Base-by-base conservation (phyloP, 2,329 filamentous ascomycete species). In the Karstenula rhodostoma region DNA sequence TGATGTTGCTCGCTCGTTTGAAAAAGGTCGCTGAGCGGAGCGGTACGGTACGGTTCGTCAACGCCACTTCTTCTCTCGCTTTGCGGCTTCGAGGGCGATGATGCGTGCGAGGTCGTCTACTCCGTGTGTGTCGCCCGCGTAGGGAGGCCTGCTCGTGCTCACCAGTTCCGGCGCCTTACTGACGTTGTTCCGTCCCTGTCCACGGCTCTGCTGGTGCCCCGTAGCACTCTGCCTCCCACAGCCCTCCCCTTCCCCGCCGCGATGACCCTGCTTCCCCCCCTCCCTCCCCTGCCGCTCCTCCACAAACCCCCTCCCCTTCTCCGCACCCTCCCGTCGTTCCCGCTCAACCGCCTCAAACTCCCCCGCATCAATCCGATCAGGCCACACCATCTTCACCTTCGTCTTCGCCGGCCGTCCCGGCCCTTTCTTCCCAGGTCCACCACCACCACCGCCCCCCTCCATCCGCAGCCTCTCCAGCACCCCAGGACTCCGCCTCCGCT, bases 31-130 rank as follows among this genome's bases (percentile, higher is more conserved):
- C 23, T 13, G 10, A 44, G 19, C 3, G 4, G 7, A 4, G n/a
- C n/a, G n/a, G n/a, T n/a, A n/a, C n/a, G n/a, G n/a, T n/a, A n/a
- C n/a, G n/a, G n/a, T n/a, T 12, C 7, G n/a, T 55, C 52, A 55
- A 9, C 52, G 52, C 52, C 52, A 55, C n/a, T 47, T 55, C 29
- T 55, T 55, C 9, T 55, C 52, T 29, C 52, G 40, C 29, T 22
- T 25, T 27, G 40, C 22, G 5, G 52, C 52, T 13, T 55, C 52
- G n/a, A 46, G 52, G 23, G 37, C 35, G 25, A 55, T 55, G 22
- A 55, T 19, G 4, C 25, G 42, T 22, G 52, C 52, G 4, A 55
- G 15, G 42, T 55, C 19, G 19, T 35, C 19, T 15, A 8, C 19
- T 17, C 22, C 50, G 22, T 27, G 32, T 40, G 42, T 7, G 23